Evolutionary conservation across 2,329 filamentous ascomycete genomes (phyloP).

Genomic region (Beauveria caledonica): DNA sequence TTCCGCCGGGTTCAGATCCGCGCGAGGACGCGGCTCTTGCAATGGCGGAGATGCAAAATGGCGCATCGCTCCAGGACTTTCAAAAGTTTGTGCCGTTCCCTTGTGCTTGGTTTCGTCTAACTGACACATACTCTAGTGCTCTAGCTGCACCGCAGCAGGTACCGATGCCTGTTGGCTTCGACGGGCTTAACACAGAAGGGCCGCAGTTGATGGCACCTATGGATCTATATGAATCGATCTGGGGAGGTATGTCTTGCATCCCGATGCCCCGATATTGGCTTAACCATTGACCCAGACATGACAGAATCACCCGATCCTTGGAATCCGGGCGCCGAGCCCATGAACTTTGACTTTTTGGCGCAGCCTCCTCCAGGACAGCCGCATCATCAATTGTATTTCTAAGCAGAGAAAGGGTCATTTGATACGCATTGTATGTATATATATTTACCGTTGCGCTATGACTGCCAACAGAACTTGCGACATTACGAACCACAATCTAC

Average conservation of each 20-base stretch:
- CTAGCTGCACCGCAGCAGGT: slow-evolving; percentile 32
- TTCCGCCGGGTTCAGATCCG: slow-evolving; percentile 34
- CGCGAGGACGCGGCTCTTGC: slow-evolving; percentile 55
- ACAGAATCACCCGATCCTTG: slow-evolving; percentile 52
- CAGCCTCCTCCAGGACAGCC: slow-evolving; percentile 52
- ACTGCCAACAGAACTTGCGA: background rate
- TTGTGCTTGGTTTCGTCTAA: slow-evolving; percentile 13
- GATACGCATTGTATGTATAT: background rate
- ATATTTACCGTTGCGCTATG: background rate
- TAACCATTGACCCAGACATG: background rate
- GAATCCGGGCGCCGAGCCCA: slow-evolving; percentile 45
- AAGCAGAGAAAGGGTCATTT: slow-evolving; percentile 3
- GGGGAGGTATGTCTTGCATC: slow-evolving; percentile 46
- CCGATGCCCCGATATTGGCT: background rate
- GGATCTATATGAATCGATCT: slow-evolving; percentile 61
- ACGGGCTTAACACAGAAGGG: slow-evolving; percentile 48
- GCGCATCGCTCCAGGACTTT: slow-evolving; percentile 39
- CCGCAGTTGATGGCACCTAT: slow-evolving; percentile 55
- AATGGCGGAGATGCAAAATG: slow-evolving; percentile 59
- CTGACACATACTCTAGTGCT: slow-evolving; percentile 15
- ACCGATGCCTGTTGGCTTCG: slow-evolving; percentile 28
- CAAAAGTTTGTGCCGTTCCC: slow-evolving; percentile 26
- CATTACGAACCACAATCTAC: background rate
- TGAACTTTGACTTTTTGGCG: slow-evolving; percentile 54
- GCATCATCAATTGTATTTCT: slow-evolving; percentile 52